Base-by-base conservation (phyloP, 2,329 filamentous ascomycete species). In the Nannizzia gypsea region DNA sequence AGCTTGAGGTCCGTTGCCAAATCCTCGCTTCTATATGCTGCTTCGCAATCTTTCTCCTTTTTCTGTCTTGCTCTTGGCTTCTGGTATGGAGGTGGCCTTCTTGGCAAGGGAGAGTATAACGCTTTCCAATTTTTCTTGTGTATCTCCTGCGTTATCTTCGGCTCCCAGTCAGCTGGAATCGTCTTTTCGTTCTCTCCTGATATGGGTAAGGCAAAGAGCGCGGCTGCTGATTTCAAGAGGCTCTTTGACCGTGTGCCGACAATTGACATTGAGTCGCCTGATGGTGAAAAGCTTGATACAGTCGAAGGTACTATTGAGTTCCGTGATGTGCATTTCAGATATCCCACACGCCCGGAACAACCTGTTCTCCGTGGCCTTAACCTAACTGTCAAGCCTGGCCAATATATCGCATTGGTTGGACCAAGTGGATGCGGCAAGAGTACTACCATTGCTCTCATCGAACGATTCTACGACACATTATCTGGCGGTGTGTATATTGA, bases 371-470 rank as follows among this genome's bases (percentile, higher is more conserved):
- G 89, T 28, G 92, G 91, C 0, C 78, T 96, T 9, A 86, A 92
- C 61, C 63, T 78, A 57, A 75, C 70, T 4, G 73, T 78, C 63
- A 73, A 76, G 60, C 74, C 75, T 24, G 76, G 76, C 11, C 75
- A 78, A 63, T 77, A 77, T 63, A 67, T 78, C 72, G 93, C 92
- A 0, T 81, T 97, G 1, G 93, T 97, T 6, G 93, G 93, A n/a
- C 87, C 92, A 0, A 93, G 88, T 52, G 92, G 93, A 2, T 96
- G 91, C 69, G 93, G 93, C 61, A 97, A 99, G 77, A 90, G 85
- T 56, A 97, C 93, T 0, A 95, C 91, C 0, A 95, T 97, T 70
- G 88, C 89, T 2, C 80, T 97, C 3, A 78, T 97, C 34, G 92
- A 97, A 72, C 87, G 93, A 36, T 97, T 97, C 77, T 97, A 97